Evolutionary conservation across 257 asterid species (phyloP).

Genomic region (Leonotis leonurus): DNA sequence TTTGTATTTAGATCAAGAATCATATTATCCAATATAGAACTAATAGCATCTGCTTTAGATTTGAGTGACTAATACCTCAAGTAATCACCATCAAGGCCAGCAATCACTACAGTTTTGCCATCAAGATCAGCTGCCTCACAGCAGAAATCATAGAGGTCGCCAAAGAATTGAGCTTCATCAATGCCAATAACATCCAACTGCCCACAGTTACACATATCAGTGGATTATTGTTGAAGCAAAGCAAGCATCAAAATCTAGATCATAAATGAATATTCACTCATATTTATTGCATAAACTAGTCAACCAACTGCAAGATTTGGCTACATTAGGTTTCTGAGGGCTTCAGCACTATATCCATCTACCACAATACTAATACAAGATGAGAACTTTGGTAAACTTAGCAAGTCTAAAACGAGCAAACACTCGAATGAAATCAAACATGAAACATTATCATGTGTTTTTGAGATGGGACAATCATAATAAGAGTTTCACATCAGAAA

Average conservation of each 20-base stretch:
- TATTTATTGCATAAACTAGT: background rate
- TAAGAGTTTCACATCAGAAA: background rate
- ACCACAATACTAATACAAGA: no score
- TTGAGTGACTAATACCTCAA: constrained; percentile 37
- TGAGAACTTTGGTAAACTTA: no score
- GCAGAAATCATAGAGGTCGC: constrained; percentile 80
- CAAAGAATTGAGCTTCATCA: constrained; percentile 85
- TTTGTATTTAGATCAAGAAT: background rate
- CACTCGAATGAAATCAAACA: background rate
- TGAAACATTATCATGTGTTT: background rate
- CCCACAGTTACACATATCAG: background rate
- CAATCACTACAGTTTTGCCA: constrained; percentile 61
- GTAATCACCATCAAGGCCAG: constrained; percentile 94
- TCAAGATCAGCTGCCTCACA: constrained; percentile 68
- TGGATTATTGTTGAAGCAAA: background rate
- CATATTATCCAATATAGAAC: background rate
- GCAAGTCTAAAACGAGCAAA: no score
- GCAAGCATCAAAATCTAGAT: background rate
- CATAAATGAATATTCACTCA: no score
- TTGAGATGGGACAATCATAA: no score
- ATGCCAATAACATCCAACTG: constrained; percentile 91
- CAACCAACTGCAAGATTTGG: background rate
- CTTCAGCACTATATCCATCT: background rate
- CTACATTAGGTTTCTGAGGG: background rate
- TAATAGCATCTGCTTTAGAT: background rate